Base-by-base conservation (phyloP, 768 basidiomycete genomes). In the Termitomyces eurrhizus region DNA sequence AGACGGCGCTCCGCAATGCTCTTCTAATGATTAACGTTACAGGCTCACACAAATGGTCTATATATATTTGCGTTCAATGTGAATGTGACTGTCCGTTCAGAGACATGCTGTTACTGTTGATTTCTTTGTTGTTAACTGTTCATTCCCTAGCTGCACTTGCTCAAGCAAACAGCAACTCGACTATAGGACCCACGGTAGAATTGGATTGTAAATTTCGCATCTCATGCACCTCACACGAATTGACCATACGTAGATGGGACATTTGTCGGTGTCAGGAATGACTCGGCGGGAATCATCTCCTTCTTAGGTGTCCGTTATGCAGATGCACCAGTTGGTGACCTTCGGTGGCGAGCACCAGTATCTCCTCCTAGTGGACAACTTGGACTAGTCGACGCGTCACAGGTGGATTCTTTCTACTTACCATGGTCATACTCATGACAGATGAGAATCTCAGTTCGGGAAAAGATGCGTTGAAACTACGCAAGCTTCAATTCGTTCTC, bases 291-390 rank as follows among this genome's bases (percentile, higher is more conserved):
- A 1, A 72, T 77, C 26, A 73, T 70, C 18, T 74, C 68, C 24
- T 80, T 75, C 63, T 65, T 64, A 7, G 80, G 79, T 4, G 65
- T 80, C 49, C 78, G 75, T 24, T 79, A 72, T 59, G 78, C 78
- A 32, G 78, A 80, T 57, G 68, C 79, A 18, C 78, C 80, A 6
- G 50, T 75, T 36, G 79, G 77, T 1, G 65, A 77, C 24, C 70
- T 77, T 41, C 74, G 78, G 26, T 80, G 75, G 75, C 66, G 71
- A 49, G 72, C 76, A 6, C 75, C 78, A 14, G 73, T 79, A 9
- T 70, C 68, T 4, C 77, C 77, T 36, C 77, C 77, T 2, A 72
- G 68, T 12, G 69, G 37, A 9, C 64, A 75, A 11, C 66, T 78
- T 4, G 77, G 77, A 39, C 59, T 60, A 32, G 75, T 80, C 3